A percentile compares a stretch with the other conserved stretches of the same genome.
These are phyloP conservation scores for Achaetomiella virescens DNA, from an alignment of 495 filamentous ascomycete species.

Conservation along the genomic window DNA sequence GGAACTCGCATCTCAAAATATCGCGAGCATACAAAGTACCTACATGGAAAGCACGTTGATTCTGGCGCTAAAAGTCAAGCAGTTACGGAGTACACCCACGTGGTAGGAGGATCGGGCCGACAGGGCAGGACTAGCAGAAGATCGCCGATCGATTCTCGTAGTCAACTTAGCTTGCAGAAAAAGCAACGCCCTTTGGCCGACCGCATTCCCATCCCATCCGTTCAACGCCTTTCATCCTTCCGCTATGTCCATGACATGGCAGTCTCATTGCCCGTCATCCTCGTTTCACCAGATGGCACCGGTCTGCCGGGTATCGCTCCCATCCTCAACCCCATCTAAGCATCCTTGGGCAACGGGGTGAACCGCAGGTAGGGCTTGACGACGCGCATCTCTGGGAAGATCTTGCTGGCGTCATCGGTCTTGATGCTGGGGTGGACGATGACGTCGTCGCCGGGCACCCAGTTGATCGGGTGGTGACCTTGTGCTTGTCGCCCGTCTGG, in stretches of 20 bases:
- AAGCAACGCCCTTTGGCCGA: background rate
- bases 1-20: too few species aligned
- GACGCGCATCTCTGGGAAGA: constrained; percentile 84
- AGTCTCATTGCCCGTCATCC: background rate
- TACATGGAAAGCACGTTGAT: too few species aligned
- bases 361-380: constrained; percentile 91
- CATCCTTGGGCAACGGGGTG: constrained; percentile 56
- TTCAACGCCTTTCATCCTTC: background rate
- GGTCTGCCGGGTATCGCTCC: background rate
- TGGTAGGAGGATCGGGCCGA: background rate
- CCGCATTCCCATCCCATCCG: background rate
- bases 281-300: too few species aligned
- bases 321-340: constrained; percentile 8
- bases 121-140: background rate
- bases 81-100: too few species aligned
- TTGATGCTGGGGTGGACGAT: constrained; percentile 88
- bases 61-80: too few species aligned
- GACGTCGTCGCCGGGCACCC: constrained; percentile 86
- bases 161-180: background rate
- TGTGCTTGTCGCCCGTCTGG: constrained; percentile 95
- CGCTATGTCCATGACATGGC: background rate
- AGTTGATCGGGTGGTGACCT: constrained; percentile 89
- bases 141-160: background rate
- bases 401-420: constrained; percentile 77
- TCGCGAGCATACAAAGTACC: too few species aligned